Evolutionary conservation across 176 grass and related monocot genomes (phyloP).

Genomic region (Carex cristatella): DNA sequence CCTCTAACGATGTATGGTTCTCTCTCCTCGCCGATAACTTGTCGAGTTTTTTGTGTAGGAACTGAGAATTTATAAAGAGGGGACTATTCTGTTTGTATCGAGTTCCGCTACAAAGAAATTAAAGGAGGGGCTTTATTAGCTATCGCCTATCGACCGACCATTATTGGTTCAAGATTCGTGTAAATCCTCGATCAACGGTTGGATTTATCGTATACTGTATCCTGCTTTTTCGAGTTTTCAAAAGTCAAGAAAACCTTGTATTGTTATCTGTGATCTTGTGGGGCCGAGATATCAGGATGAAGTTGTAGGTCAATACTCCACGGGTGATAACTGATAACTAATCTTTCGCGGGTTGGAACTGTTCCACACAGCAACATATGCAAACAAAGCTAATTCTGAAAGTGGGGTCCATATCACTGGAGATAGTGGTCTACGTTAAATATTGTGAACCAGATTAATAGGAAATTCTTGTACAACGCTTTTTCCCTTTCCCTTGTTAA

Average conservation of each 20-base stretch:
- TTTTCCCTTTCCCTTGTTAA: background rate
- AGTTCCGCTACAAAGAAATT: background rate
- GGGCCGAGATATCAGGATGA: background rate
- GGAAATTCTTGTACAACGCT: background rate
- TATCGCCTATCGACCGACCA: background rate
- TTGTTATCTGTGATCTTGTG: background rate
- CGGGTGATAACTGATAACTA: background rate
- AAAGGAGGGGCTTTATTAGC: background rate
- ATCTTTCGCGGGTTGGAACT: background rate
- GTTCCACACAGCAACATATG: background rate
- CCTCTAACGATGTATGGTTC: background rate
- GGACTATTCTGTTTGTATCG: background rate
- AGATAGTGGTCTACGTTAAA: background rate
- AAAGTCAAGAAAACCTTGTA: too few species aligned
- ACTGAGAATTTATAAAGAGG: background rate
- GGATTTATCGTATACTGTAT: background rate
- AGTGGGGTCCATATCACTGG: background rate
- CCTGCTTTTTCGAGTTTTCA: background rate
- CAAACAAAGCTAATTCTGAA: background rate
- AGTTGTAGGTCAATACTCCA: background rate
- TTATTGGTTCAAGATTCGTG: background rate
- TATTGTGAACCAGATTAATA: conserved; percentile 3
- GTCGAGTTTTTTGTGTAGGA: background rate
- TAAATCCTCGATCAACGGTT: background rate
- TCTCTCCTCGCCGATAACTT: background rate